Base-by-base conservation (phyloP, 352 stramenopile species). In the Globisporangium mamillatum region DNA sequence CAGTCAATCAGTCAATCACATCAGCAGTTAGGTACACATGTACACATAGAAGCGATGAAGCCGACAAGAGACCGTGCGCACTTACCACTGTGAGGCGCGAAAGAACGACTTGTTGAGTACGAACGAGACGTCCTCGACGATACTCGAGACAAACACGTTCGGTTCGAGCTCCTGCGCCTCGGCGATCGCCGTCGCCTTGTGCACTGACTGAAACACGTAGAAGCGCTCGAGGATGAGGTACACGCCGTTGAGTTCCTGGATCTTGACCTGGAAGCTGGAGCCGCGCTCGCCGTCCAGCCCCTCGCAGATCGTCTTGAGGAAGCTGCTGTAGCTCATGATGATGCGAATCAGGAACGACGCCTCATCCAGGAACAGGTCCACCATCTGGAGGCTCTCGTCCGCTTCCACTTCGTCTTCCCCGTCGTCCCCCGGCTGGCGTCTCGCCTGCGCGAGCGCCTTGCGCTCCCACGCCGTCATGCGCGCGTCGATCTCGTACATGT, bases 351-450 rank as follows among this genome's bases (percentile, higher is more conserved):
- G 80, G 72, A 90, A 91, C 22, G 85, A 80, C 20, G 93, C 55
- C 64, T 95, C 86, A 61, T 95, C 88, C 56, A 95, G 67, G 53
- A 92, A 89, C 60, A 94, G 69, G 57, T 95, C 86, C 58, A 94
- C 79, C 88, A 95, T 95, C 70, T 95, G 88, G 34, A 95, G 72
- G 71, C 84, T 93, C 74, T 95, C 88, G 66, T 95, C 88, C 9
- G 86, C 75, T 54, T 94, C 88, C 12, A 86, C 73, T 14, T 73
- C 60, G 16, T 58, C 46, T 20, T 69, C 70, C 27, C 60, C 71
- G 22, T 74, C 52, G 2, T 79, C 70, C 14, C 64, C 63, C 4
- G 75, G 64, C 32, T 83, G 75, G 41, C 77, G 72, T n/a, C 80
- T 69, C 18, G 84, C 84, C 54, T 90, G 80, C 0, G 80, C 74